Conservation (phyloP, 345 rosid species). For the Salix udensis region DNA sequence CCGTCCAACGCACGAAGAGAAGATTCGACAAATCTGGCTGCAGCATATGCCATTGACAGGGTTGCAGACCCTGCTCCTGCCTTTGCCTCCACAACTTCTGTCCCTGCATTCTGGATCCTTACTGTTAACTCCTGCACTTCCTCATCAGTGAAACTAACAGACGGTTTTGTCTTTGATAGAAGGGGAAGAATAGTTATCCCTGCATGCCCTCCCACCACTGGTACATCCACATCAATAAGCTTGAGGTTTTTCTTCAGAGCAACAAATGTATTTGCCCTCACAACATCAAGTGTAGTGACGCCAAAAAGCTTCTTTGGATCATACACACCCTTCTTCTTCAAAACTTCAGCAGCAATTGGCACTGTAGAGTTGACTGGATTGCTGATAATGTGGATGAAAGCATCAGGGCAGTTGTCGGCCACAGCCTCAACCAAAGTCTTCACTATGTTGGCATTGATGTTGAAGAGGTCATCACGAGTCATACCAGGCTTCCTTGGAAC, state of each 20-base stretch:
- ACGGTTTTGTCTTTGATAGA: conserved; percentile 74
- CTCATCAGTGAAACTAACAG: conserved; percentile 63
- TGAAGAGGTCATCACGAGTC: conserved; percentile 95
- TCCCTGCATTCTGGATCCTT: conserved; percentile 91
- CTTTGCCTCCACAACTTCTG: conserved; percentile 95
- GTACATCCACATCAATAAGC: conserved; percentile 90
- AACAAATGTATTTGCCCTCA: conserved; percentile 87
- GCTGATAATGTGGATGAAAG: conserved; percentile 87
- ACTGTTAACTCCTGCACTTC: conserved; percentile 70
- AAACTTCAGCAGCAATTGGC: conserved; percentile 85
- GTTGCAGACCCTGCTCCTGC: conserved; percentile 98
- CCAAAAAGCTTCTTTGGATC: conserved; percentile 93
- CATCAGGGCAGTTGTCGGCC: conserved; percentile 84
- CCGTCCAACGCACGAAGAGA: conserved; percentile 94
- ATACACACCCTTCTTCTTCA: conserved; percentile 82
- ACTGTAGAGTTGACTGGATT: conserved; percentile 93
- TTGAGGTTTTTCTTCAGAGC: conserved; percentile 81
- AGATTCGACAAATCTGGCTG: conserved; percentile 93
- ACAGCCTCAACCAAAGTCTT: conserved; percentile 74
- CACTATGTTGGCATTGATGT: conserved; percentile 85
- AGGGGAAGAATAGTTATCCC: conserved; percentile 89
- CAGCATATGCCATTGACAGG: conserved; percentile 94
- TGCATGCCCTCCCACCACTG: conserved; percentile 93
- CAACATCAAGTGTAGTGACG: conserved; percentile 88
- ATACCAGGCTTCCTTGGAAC: conserved; percentile 93